These are phyloP conservation scores for Miamiensis avidus DNA, from an alignment of 169 alveolate species.

Conservation along the genomic window DNA sequence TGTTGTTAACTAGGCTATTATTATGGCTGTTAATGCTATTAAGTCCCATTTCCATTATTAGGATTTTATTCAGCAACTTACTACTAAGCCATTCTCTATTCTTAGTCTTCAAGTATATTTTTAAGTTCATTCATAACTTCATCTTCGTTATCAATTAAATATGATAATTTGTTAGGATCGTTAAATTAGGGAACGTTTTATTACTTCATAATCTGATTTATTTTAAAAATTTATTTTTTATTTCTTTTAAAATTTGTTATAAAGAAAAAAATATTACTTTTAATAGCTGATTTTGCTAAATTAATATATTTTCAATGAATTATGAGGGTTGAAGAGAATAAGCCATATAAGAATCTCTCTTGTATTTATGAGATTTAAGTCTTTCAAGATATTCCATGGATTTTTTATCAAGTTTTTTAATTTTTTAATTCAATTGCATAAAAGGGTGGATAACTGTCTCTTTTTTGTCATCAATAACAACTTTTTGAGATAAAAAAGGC, in stretches of 20 bases:
- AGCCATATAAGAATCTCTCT: conserved; percentile 21
- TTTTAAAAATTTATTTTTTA: no score
- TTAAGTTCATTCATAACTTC: background rate
- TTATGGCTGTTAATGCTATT: no score
- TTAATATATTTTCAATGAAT: conserved; percentile 15
- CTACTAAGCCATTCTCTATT: no score
- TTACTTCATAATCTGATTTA: background rate
- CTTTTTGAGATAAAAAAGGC: conserved; percentile 29
- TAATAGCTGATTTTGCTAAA: conserved; percentile 8
- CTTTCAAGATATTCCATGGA: conserved; percentile 11
- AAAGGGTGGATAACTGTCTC: conserved; percentile 19
- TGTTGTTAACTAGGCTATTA: no score
- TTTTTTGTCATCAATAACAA: conserved; percentile 22
- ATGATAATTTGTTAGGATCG: background rate
- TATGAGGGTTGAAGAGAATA: conserved; percentile 16
- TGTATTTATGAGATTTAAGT: conserved; percentile 25
- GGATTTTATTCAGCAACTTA: no score
- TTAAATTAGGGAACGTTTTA: background rate
- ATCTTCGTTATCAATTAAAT: background rate
- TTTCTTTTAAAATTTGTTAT: no score
- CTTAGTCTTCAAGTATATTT: background rate
- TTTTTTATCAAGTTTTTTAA: conserved; percentile 18
- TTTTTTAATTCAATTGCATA: conserved; percentile 16
- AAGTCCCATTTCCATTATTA: no score
- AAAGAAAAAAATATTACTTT: conserved; percentile 9